Percentiles rank a stretch among this genome's conserved stretches.
These are phyloP conservation scores for Thermochaetoides thermophila DNA, from an alignment of 495 filamentous ascomycete genomes.

Conservation along the genomic window DNA sequence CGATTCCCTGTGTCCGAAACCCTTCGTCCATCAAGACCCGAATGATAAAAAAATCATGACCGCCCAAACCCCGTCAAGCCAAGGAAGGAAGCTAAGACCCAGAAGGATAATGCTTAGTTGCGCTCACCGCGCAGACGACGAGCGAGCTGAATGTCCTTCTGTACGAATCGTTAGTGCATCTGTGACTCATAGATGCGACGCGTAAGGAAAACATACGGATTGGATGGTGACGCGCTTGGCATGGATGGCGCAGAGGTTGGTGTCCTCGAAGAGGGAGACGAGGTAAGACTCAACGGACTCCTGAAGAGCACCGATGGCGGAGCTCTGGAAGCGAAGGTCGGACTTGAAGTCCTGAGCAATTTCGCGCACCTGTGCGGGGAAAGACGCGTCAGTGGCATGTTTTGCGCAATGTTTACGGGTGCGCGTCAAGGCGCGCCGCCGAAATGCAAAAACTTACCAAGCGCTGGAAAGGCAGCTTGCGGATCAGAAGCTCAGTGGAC, in stretches of 20 bases:
- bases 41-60: slow-evolving; percentile 21
- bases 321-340: slow-evolving; percentile 99
- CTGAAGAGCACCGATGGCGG: slow-evolving; percentile 98
- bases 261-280: slow-evolving; percentile 99
- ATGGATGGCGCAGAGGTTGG: slow-evolving; percentile 99
- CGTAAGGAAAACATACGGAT: slow-evolving; percentile 26
- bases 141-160: slow-evolving; percentile 94
- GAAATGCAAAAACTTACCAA: slow-evolving; percentile 39
- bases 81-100: slow-evolving; percentile 7
- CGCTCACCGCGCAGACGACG: slow-evolving; percentile 95
- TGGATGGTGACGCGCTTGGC: slow-evolving; percentile 98
- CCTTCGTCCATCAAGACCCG: slow-evolving; percentile 15
- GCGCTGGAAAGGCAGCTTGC: slow-evolving; percentile 99
- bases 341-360: slow-evolving; percentile 99
- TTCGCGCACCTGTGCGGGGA: slow-evolving; percentile 56
- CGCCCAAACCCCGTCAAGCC: slow-evolving; percentile 13
- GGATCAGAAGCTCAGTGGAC: slow-evolving; percentile 99
- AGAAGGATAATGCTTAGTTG: slow-evolving; percentile 28
- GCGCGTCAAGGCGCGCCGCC: slow-evolving; percentile 1
- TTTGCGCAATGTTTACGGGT: background rate
- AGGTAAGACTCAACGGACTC: slow-evolving; percentile 99
- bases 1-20: slow-evolving; percentile 16
- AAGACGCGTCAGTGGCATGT: slow-evolving; percentile 22
- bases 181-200: background rate
- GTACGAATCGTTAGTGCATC: slow-evolving; percentile 26